These are phyloP conservation scores for Cercospora beticola DNA, from an alignment of 2,329 filamentous ascomycete genomes.

Conservation along the genomic window DNA sequence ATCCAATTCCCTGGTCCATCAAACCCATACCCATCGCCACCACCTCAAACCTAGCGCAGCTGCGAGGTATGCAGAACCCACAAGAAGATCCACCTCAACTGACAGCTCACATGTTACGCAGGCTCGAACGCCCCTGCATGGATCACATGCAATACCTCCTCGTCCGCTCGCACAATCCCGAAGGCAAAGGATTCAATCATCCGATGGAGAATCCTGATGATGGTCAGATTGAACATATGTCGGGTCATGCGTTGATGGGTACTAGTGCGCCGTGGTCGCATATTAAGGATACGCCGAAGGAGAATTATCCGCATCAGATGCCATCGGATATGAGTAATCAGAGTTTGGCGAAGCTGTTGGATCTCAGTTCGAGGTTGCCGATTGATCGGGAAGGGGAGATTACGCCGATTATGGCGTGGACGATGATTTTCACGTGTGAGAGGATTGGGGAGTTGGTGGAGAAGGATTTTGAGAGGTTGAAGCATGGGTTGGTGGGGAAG, in stretches of 20 bases:
- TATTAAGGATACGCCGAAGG: constrained; percentile 55
- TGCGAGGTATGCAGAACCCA: constrained; percentile 21
- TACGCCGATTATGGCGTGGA: constrained; percentile 94
- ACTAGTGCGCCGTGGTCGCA: constrained; percentile 75
- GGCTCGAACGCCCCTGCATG: constrained; percentile 93
- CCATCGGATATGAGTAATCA: constrained; percentile 70
- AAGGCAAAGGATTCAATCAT: constrained; percentile 39
- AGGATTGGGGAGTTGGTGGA: constrained; percentile 61
- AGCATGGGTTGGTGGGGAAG: constrained; percentile 62
- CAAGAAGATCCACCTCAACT: constrained; percentile 28
- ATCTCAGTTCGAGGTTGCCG: constrained; percentile 78
- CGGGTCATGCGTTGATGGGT: constrained; percentile 88
- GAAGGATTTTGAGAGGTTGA: constrained; percentile 25
- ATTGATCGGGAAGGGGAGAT: constrained; percentile 74
- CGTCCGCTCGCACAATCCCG: constrained; percentile 53
- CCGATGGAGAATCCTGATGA: constrained; percentile 47
- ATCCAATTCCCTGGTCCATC: constrained; percentile 43
- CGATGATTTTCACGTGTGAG: constrained; percentile 72
- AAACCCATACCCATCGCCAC: constrained; percentile 63
- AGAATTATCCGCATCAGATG: constrained; percentile 66
- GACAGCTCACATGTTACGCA: constrained; percentile 36
- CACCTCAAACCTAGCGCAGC: constrained; percentile 43
- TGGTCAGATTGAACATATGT: constrained; percentile 62
- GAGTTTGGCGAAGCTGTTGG: constrained; percentile 77
- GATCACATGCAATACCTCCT: constrained; percentile 81